A percentile compares a stretch with the other conserved stretches of the same genome.
Evolutionary conservation across 164 flowering plant genomes (phyloP).

Genomic region (Houttuynia cordata): DNA sequence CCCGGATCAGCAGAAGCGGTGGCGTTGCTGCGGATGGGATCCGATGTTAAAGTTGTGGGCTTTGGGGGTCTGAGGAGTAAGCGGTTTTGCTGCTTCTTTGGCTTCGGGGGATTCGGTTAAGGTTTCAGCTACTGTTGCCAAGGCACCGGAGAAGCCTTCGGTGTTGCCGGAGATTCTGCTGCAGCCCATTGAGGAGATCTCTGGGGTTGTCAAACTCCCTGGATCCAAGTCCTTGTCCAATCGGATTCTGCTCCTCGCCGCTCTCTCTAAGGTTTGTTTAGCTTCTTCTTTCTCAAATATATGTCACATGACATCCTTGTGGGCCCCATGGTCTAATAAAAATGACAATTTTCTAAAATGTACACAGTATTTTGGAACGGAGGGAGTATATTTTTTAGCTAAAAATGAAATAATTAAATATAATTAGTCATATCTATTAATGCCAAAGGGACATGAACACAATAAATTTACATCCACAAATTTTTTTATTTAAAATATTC

Average conservation of each 20-base stretch:
- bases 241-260: slow-evolving; percentile 90
- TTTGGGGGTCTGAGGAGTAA: slow-evolving; percentile 17
- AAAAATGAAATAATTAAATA: too few species aligned
- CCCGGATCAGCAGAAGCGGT: neutral
- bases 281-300: neutral
- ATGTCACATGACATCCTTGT: too few species aligned
- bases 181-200: slow-evolving; percentile 84
- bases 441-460: too few species aligned
- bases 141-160: slow-evolving; percentile 65
- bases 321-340: too few species aligned
- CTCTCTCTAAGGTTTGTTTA: slow-evolving; percentile 65
- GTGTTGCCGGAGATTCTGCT: slow-evolving; percentile 67
- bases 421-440: too few species aligned
- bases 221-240: slow-evolving; percentile 99
- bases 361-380: too few species aligned
- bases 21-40: slow-evolving; percentile 23
- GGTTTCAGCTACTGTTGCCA: slow-evolving; percentile 50
- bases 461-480: too few species aligned
- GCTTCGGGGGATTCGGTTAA: slow-evolving; percentile 10
- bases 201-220: slow-evolving; percentile 71
- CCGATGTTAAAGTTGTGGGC: slow-evolving; percentile 10
- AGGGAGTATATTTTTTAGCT: too few species aligned
- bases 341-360: too few species aligned
- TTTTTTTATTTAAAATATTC: too few species aligned
- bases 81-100: neutral